Conservation (phyloP, 2,329 filamentous ascomycete species). For the Pseudogymnoascus sp. region DNA sequence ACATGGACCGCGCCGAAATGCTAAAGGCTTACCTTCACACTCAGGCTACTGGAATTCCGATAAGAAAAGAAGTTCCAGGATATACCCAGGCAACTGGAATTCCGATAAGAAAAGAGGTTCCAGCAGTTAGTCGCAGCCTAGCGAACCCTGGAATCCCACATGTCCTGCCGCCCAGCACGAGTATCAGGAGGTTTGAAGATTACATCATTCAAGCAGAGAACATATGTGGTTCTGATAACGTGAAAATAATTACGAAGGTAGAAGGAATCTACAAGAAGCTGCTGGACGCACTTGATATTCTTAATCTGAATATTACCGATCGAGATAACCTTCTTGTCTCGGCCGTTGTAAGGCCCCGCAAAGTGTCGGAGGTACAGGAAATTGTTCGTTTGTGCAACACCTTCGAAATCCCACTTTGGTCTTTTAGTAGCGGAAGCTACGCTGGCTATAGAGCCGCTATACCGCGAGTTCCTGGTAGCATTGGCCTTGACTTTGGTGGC, state of each 20-base stretch:
- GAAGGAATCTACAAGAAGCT: not conserved
- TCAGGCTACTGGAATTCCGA: not conserved
- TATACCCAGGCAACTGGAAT: not conserved
- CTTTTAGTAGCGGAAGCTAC: conserved; percentile 41
- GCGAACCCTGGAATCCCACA: not conserved
- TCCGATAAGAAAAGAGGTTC: not conserved
- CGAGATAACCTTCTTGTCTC: conserved; percentile 25
- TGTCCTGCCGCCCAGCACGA: not conserved
- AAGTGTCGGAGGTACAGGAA: conserved; percentile 37
- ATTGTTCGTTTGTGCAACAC: conserved; percentile 39
- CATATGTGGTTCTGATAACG: not conserved
- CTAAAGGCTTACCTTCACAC: conserved; percentile 67
- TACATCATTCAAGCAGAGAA: not conserved
- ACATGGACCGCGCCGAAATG: conserved; percentile 74
- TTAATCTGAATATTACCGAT: not conserved
- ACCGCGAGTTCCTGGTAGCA: conserved; percentile 41
- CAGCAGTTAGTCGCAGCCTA: not conserved
- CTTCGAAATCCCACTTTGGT: conserved; percentile 38
- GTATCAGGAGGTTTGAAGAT: not conserved
- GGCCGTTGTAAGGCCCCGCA: conserved; percentile 35
- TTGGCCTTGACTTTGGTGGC: conserved; percentile 42
- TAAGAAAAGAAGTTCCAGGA: not conserved
- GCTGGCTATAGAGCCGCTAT: conserved; percentile 48
- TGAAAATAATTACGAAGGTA: not conserved
- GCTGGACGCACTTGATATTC: not conserved